These are phyloP conservation scores for Xylaria sp. DNA, from an alignment of 2,329 filamentous ascomycete species.

Conservation along the genomic window DNA sequence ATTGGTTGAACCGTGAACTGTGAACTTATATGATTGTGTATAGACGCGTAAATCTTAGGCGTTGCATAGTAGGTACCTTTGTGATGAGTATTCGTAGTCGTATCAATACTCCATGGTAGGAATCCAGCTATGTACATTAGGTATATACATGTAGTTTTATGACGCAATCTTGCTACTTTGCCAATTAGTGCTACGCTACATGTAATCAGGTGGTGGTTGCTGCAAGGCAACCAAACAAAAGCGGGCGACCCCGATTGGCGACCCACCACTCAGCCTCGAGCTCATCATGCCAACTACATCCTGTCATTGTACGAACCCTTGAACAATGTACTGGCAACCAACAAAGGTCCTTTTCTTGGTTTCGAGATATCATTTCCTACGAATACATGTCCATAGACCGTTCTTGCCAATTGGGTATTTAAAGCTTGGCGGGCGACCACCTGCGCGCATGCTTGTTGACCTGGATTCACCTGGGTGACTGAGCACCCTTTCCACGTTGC, in stretches of 20 bases:
- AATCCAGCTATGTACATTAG: too few species aligned
- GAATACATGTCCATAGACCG: not conserved
- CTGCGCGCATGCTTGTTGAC: conserved; percentile 1
- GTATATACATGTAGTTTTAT: too few species aligned
- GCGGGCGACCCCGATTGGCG: conserved; percentile 14
- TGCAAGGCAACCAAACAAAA: conserved; percentile 14
- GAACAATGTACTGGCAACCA: conserved; percentile 27
- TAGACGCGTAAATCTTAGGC: too few species aligned
- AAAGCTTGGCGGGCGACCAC: not conserved
- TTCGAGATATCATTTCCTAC: conserved; percentile 3
- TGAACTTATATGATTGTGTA: too few species aligned
- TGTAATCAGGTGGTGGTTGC: not conserved
- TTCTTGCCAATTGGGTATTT: not conserved
- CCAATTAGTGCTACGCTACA: too few species aligned
- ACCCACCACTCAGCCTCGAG: conserved; percentile 31
- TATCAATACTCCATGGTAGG: too few species aligned
- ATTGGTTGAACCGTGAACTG: too few species aligned
- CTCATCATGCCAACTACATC: conserved; percentile 26
- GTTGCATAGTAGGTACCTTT: too few species aligned
- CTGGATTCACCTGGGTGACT: conserved; percentile 30
- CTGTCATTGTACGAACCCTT: conserved; percentile 13
- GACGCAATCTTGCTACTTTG: not conserved
- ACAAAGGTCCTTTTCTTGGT: conserved; percentile 14
- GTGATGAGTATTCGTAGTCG: too few species aligned
- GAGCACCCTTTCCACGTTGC: not conserved